Evolutionary conservation across 2,329 filamentous ascomycete species (phyloP).

Genomic region (Nigrospora sphaerica): DNA sequence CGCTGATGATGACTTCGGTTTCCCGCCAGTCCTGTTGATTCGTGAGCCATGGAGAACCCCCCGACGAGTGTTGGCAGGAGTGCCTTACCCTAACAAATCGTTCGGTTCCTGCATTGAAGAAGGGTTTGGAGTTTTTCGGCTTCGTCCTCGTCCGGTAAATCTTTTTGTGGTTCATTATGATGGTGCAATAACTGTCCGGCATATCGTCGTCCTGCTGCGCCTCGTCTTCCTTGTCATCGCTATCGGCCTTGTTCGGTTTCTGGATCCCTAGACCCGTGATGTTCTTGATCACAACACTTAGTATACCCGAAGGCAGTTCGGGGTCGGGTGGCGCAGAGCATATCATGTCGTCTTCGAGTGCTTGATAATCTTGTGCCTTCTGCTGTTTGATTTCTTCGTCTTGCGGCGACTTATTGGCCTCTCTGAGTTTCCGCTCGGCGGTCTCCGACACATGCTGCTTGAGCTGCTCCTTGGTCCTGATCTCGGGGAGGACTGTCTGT

Average conservation of each 20-base stretch:
- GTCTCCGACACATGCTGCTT: conserved; percentile 46
- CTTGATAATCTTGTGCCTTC: conserved; percentile 58
- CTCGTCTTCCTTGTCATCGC: conserved; percentile 45
- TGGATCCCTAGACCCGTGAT: conserved; percentile 62
- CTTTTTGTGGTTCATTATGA: conserved; percentile 67
- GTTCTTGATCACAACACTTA: conserved; percentile 66
- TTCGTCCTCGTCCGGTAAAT: conserved; percentile 67
- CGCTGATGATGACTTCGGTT: conserved; percentile 60
- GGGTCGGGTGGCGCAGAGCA: conserved; percentile 59
- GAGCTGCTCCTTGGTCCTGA: conserved; percentile 51
- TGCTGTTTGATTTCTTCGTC: conserved; percentile 60
- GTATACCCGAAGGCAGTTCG: conserved; percentile 56
- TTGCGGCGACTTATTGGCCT: conserved; percentile 51
- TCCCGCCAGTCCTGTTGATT: conserved; percentile 49
- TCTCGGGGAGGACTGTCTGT: conserved; percentile 51
- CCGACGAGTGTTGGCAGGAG: no score
- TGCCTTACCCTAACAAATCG: conserved; percentile 47
- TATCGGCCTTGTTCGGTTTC: conserved; percentile 46
- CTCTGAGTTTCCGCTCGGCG: conserved; percentile 57
- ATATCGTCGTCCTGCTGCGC: conserved; percentile 56
- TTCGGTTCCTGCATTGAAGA: conserved; percentile 72
- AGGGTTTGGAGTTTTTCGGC: conserved; percentile 70
- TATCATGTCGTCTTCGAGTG: conserved; percentile 55
- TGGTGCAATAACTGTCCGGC: conserved; percentile 64
- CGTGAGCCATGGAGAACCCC: no score